Percentiles rank a stretch among this genome's conserved stretches.
Evolutionary conservation across 2,329 filamentous ascomycete genomes (phyloP).

Genomic region (Diaporthe capsici): DNA sequence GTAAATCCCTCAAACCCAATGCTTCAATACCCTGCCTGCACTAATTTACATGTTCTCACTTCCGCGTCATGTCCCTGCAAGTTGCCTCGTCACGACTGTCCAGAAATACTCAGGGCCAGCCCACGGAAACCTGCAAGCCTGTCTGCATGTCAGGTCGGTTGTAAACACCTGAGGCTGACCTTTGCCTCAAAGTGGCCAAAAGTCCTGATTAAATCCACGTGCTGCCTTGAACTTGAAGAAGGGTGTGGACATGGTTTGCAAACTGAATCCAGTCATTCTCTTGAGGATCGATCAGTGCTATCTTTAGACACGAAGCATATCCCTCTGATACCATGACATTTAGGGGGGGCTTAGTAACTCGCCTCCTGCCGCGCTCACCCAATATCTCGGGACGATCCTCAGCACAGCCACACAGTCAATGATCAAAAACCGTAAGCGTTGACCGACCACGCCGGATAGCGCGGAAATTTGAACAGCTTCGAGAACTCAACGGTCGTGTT

Average conservation of each 20-base stretch:
- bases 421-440: not conserved
- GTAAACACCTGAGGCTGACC: too few relatives aligned
- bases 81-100: too few relatives aligned
- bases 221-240: too few relatives aligned
- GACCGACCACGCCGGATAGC: slow-evolving; percentile 2
- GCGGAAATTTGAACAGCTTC: not conserved
- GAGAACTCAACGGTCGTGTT: not conserved
- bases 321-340: slow-evolving; percentile 3
- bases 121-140: too few relatives aligned
- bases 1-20: too few relatives aligned
- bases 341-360: not conserved
- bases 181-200: too few relatives aligned
- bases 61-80: too few relatives aligned
- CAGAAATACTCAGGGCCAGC: too few relatives aligned
- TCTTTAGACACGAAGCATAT: slow-evolving; percentile 11
- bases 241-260: too few relatives aligned
- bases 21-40: too few relatives aligned
- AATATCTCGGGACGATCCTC: slow-evolving; percentile 12
- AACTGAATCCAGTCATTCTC: not conserved
- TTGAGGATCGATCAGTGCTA: not conserved
- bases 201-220: too few relatives aligned
- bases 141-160: not conserved
- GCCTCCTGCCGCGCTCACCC: not conserved
- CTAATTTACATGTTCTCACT: too few relatives aligned
- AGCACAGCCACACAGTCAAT: slow-evolving; percentile 6